phyloP scores from a whole-genome alignment of 108 stramenopile species.

The Nitzschia putrida region DNA sequence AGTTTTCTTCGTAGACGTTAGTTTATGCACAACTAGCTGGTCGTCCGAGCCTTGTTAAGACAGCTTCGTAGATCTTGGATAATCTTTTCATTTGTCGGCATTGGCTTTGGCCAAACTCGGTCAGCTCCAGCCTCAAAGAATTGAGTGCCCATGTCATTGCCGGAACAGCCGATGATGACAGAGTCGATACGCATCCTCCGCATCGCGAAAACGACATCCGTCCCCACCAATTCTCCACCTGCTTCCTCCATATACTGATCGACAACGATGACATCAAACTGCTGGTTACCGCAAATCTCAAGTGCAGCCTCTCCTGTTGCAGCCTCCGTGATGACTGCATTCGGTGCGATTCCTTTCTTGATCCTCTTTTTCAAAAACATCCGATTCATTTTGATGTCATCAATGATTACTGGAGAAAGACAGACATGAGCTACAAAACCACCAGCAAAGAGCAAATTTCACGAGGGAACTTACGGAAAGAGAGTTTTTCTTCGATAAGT shows the following conservation, averaged over 20 bases:
- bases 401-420: constrained; percentile 42
- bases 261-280: constrained; percentile 66
- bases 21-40: no score
- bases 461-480: constrained; percentile 13
- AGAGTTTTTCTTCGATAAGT: constrained; percentile 44
- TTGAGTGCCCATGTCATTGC: constrained; percentile 62
- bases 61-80: constrained; percentile 43
- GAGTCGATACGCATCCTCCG: constrained; percentile 56
- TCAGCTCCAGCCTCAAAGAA: constrained; percentile 65
- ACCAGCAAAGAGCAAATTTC: not conserved
- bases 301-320: constrained; percentile 68
- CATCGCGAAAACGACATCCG: constrained; percentile 70
- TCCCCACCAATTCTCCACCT: constrained; percentile 74
- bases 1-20: no score
- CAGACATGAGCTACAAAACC: not conserved
- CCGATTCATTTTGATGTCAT: constrained; percentile 73
- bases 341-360: constrained; percentile 58
- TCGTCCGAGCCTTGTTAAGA: constrained; percentile 1
- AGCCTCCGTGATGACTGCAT: constrained; percentile 55
- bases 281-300: constrained; percentile 42
- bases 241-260: constrained; percentile 72
- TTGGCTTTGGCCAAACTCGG: constrained; percentile 66
- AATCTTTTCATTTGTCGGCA: constrained; percentile 57
- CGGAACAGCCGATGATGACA: constrained; percentile 69
- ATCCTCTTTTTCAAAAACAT: constrained; percentile 59